Percentiles rank a stretch among this genome's conserved stretches.
phyloP scores from a whole-genome alignment of 2,329 filamentous ascomycete genomes.

The Bretziella fagacearum region DNA sequence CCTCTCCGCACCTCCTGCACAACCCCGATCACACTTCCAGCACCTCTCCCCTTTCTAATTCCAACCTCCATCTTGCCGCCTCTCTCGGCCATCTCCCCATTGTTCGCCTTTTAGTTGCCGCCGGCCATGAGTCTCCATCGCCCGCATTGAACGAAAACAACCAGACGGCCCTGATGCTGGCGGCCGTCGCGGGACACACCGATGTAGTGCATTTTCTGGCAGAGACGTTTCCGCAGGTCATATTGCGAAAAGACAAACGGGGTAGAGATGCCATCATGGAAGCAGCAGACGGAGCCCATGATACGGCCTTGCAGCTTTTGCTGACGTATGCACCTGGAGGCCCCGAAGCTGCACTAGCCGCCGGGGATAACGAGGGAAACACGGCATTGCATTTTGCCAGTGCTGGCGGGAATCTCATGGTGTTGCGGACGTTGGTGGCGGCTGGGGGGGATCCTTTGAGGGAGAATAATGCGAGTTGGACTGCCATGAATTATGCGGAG shows the following conservation, averaged over 20 bases:
- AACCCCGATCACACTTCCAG: slow-evolving; percentile 53
- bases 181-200: slow-evolving; percentile 50
- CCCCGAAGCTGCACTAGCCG: slow-evolving; percentile 34
- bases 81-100: slow-evolving; percentile 54
- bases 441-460: slow-evolving; percentile 60
- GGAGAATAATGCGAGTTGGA: slow-evolving; percentile 65
- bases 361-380: slow-evolving; percentile 57
- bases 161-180: slow-evolving; percentile 70
- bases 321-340: slow-evolving; percentile 43
- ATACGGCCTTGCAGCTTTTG: slow-evolving; percentile 47
- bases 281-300: slow-evolving; percentile 41
- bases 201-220: slow-evolving; percentile 58
- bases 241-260: slow-evolving; percentile 46
- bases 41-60: slow-evolving; percentile 54
- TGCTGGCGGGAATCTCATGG: slow-evolving; percentile 62
- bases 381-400: slow-evolving; percentile 77
- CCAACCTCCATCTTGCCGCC: slow-evolving; percentile 66
- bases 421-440: slow-evolving; percentile 57
- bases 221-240: slow-evolving; percentile 42
- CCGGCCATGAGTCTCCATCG: slow-evolving; percentile 56
- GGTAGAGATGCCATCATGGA: slow-evolving; percentile 60
- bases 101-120: slow-evolving; percentile 50
- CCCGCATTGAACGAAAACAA: slow-evolving; percentile 64
- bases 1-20: slow-evolving; percentile 52
- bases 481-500: slow-evolving; percentile 64